Evolutionary conservation across 148 eudicot genomes (phyloP), one percentile per base, ranked within the genome.

Genomic region (Rhododendron griersonianum): DNA sequence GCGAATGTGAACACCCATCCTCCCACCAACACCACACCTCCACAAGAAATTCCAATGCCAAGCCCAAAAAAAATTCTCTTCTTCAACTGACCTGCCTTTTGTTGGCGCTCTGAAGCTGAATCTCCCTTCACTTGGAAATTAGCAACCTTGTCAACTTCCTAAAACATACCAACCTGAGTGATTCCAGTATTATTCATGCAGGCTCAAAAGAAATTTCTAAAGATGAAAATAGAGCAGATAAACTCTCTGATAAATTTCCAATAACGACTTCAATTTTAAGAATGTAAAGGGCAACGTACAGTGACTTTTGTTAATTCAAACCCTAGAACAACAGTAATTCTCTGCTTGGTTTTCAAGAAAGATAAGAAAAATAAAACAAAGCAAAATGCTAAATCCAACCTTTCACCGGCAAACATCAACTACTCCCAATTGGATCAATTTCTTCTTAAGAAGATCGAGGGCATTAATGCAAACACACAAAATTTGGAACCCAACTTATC

Each of bases 1-100:
- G 90, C 94, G 65, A 91, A 87, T 2, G 99, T 94, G 90, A 93
- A 96, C 87, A 93, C 84, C 99, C 99, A 96, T 85, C 98, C 98
- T 90, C 99, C 99, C 83, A 96, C 94, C 86, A 96, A 88, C 82
- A 96, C 94, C 61, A 93, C 90, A 55, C 92, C 95, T 45, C 98
- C 99, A 85, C 82, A 92, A 76, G 91, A 83, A 84, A 96, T 80
- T 59, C 99, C 99, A 83, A 96, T 93, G 67, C 90, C 95, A 89
- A 96, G 89, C 88, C 99, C 99, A 89, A 89, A 95, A 71, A 93
- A 51, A 85, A 96, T 86, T 88, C 99, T 93, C 86, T 92, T 92
- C 90, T 90, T 91, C 92, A 96, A 88, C 87, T 94, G 94, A 86
- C 91, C 91, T 69, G 92, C 87, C 89, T 92, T 94, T 63, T 87